phyloP scores from a whole-genome alignment of 2,329 filamentous ascomycete genomes.

The Alternaria infectoria region DNA sequence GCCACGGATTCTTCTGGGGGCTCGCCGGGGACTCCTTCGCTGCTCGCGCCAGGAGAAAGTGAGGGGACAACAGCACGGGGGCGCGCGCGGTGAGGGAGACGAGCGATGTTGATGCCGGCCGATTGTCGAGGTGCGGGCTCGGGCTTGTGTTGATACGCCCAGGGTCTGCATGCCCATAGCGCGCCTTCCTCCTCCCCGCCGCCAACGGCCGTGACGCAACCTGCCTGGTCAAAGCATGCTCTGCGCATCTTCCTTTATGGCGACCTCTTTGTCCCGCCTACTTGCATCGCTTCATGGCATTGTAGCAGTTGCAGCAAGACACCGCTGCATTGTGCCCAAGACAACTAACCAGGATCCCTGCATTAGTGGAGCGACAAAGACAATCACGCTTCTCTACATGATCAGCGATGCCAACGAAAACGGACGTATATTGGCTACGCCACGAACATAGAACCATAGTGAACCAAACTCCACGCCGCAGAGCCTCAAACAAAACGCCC shows the following conservation, averaged over 20 bases:
- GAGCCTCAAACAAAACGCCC: slow-evolving; percentile 16
- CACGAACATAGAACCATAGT: slow-evolving; percentile 16
- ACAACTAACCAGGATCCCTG: background rate
- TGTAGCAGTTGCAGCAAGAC: background rate
- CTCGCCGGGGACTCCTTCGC: slow-evolving; percentile 4
- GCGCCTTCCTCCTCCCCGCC: slow-evolving; percentile 26
- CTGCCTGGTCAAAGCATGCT: background rate
- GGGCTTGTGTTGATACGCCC: slow-evolving; percentile 23
- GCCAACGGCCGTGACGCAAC: slow-evolving; percentile 25
- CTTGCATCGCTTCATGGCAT: background rate
- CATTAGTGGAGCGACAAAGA: background rate
- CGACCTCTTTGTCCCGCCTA: background rate
- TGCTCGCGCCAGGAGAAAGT: background rate
- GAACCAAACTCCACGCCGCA: slow-evolving; percentile 35
- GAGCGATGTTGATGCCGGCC: slow-evolving; percentile 16
- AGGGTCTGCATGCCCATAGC: slow-evolving; percentile 26
- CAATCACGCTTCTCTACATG: background rate
- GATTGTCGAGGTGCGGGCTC: slow-evolving; percentile 22
- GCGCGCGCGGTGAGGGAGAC: slow-evolving; percentile 1
- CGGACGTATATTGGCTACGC: slow-evolving; percentile 10
- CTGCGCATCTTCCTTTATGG: background rate
- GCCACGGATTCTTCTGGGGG: background rate
- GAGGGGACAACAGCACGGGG: background rate
- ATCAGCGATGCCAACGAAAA: background rate
- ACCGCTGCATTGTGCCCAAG: background rate